Percentiles rank a stretch among this genome's conserved stretches.
These are phyloP conservation scores for Acorus gramineus DNA, from an alignment of 106 monocot genomes.

Conservation along the genomic window DNA sequence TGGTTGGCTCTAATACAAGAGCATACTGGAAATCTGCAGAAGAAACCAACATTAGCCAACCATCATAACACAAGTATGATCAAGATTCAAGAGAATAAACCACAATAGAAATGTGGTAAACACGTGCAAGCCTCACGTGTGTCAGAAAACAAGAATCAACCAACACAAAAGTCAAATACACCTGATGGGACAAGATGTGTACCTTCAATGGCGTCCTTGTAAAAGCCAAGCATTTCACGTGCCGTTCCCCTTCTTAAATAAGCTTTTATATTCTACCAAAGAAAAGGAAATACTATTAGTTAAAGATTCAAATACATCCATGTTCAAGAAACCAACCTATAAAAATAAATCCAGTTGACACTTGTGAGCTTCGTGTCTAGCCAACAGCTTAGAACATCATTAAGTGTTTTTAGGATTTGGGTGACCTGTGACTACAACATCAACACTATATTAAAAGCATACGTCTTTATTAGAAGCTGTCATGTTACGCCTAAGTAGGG, in stretches of 20 bases:
- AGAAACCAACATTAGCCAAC: not conserved
- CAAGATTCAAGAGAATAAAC: not conserved
- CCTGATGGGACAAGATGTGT: conserved; percentile 8
- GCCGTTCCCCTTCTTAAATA: conserved; percentile 92
- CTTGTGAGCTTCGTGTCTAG: no score
- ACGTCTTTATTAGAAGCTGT: no score
- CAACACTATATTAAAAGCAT: no score
- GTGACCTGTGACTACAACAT: no score
- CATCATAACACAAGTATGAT: not conserved
- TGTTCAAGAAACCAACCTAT: no score
- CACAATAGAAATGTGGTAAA: not conserved
- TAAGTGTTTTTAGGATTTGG: no score
- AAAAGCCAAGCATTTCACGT: conserved; percentile 82
- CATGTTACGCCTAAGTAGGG: no score
- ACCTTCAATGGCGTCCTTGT: conserved; percentile 92
- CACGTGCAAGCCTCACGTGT: not conserved
- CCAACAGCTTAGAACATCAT: no score
- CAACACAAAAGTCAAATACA: conserved; percentile 9
- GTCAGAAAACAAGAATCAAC: not conserved
- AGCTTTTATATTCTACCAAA: conserved; percentile 80
- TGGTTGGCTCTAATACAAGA: conserved; percentile 90
- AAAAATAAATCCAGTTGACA: no score
- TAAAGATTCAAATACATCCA: no score
- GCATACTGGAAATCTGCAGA: conserved; percentile 84
- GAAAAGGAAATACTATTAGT: not conserved